Base-by-base conservation (phyloP, 805 yeast genomes). In the Diddensiella santjacobensis region DNA sequence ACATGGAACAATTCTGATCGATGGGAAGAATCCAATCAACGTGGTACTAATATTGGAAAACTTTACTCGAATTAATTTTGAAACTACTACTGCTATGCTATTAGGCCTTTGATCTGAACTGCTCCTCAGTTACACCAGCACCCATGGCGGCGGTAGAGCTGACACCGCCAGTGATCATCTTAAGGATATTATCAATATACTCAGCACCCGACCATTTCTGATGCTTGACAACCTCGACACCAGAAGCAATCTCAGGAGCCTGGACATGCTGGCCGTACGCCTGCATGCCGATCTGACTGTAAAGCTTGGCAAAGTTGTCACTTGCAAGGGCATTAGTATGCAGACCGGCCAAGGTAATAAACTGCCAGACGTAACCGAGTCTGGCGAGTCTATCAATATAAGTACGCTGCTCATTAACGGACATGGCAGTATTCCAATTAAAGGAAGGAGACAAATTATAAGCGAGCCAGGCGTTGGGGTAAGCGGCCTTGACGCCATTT, bases 171-270 rank as follows among this genome's bases (percentile, higher is more conserved):
- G 93, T 83, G 22, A 89, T 93, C 70, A 88, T 75, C 70, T 84
- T 89, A 68, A 91, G 81, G 63, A 91, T 74, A 51, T 87, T 83
- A 70, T 91, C 98, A 64, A 91, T 84, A 74, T 88, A 90, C 71
- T 87, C 96, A 24, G 98, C 98, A 66, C 98, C 98, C 38, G 96
- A 88, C 98, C 98, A 91, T 70, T 90, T 88, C 71, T 91, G 98
- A 71, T 91, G 98, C 77, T 89, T 91, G 55, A 91, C 95, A 51
- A 91, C 96, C 70, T 91, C 98, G 57, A 90, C 96, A 56, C 87
- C 90, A 51, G 74, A 75, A 61, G 83, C 87, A 67, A 90, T 86
- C 75, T 91, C 98, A 52, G 81, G 84, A 54, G 82, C 79, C 73
- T 91, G 98, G 52, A 91, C 83, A 56, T 74, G 74, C 66, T 82